Evolutionary conservation across 768 basidiomycete species (phyloP).

Genomic region (Strobilomyces echinocephalus): DNA sequence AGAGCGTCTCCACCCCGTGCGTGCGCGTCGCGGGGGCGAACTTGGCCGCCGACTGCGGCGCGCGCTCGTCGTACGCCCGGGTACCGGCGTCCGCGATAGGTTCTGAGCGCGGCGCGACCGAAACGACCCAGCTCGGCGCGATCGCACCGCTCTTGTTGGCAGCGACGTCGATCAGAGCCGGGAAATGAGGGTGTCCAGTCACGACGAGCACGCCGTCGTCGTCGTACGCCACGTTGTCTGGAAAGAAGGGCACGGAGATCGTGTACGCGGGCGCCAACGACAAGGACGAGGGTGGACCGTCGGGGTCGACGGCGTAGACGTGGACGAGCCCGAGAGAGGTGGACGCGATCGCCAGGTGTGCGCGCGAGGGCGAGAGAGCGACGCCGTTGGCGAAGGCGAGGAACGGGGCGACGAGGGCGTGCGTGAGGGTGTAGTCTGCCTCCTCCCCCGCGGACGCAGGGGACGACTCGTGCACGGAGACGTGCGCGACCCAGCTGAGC

Average conservation of each 20-base stretch:
- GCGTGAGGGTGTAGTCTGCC: slow-evolving; percentile 24
- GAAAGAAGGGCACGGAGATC: slow-evolving; percentile 41
- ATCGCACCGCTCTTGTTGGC: slow-evolving; percentile 36
- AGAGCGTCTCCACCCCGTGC: slow-evolving; percentile 55
- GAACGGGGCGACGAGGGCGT: slow-evolving; percentile 41
- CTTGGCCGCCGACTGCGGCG: slow-evolving; percentile 44
- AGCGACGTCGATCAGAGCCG: slow-evolving; percentile 42
- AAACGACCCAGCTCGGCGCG: slow-evolving; percentile 57
- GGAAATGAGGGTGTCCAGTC: slow-evolving; percentile 66
- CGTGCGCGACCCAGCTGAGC: slow-evolving; percentile 53
- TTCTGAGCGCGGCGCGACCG: slow-evolving; percentile 31
- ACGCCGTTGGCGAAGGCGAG: slow-evolving; percentile 69
- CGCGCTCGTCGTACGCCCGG: slow-evolving; percentile 36
- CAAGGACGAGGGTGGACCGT: no score
- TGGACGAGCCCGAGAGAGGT: slow-evolving; percentile 44
- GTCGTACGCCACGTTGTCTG: slow-evolving; percentile 60
- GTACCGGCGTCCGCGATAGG: background rate
- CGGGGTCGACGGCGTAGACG: slow-evolving; percentile 46
- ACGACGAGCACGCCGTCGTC: slow-evolving; percentile 46
- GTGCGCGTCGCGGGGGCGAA: slow-evolving; percentile 35
- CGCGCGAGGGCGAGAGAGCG: slow-evolving; percentile 48
- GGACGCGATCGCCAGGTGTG: slow-evolving; percentile 53
- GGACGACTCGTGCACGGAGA: slow-evolving; percentile 36
- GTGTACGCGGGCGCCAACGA: no score
- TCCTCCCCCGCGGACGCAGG: slow-evolving; percentile 20